These are phyloP conservation scores for Myxozyma lipomycoides DNA, from an alignment of 805 yeast species.

Conservation along the genomic window DNA sequence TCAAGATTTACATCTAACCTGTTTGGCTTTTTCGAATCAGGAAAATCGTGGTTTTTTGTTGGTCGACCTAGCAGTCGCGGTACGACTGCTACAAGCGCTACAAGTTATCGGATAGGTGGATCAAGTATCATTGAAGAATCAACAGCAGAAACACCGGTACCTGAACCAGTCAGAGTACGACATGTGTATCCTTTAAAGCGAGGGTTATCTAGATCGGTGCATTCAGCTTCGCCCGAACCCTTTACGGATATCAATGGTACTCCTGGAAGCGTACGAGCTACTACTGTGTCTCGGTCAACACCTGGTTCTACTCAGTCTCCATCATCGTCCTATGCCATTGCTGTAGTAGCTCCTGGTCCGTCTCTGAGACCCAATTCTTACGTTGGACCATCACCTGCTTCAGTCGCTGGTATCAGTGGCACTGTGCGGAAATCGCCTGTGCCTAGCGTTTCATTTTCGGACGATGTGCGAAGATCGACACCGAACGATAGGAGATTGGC, in stretches of 20 bases:
- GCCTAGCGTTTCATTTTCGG: slow-evolving; percentile 25
- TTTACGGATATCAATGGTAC: background rate
- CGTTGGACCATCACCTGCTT: too few relatives aligned
- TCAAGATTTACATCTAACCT: slow-evolving; percentile 6
- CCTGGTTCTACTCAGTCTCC: background rate
- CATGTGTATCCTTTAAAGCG: slow-evolving; percentile 25
- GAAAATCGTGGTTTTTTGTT: slow-evolving; percentile 13
- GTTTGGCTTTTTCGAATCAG: slow-evolving; percentile 5
- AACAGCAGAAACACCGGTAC: slow-evolving; percentile 5
- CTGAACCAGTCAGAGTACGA: slow-evolving; percentile 14
- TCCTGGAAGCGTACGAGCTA: background rate
- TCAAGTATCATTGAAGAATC: slow-evolving; percentile 5
- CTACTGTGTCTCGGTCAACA: background rate
- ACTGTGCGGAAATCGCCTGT: slow-evolving; percentile 6
- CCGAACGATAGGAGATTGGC: too few relatives aligned
- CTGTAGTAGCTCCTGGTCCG: background rate
- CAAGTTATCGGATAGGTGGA: slow-evolving; percentile 17
- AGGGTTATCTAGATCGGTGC: slow-evolving; percentile 20
- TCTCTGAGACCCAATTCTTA: background rate
- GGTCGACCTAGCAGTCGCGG: slow-evolving; percentile 17
- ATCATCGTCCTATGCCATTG: background rate
- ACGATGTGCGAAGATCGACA: background rate
- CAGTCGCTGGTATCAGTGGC: background rate
- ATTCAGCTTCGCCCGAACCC: slow-evolving; percentile 22
- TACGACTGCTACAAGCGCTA: slow-evolving; percentile 22